Evolutionary conservation across 176 grass and related monocot species (phyloP).

Genomic region (Eragrostis nindensis): DNA sequence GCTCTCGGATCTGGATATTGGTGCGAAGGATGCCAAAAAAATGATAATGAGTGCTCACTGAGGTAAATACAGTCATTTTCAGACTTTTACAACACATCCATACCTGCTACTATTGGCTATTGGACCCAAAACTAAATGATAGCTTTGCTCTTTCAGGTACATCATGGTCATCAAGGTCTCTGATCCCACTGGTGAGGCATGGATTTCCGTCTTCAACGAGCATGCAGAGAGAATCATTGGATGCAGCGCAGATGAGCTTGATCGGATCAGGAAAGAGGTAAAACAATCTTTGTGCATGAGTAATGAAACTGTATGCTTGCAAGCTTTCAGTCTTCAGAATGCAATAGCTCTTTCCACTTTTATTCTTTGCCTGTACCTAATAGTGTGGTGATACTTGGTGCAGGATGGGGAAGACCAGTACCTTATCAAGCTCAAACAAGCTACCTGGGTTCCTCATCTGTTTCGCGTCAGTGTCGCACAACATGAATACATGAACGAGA

Average conservation of each 20-base stretch:
- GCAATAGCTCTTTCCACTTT: neutral
- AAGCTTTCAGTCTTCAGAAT: neutral
- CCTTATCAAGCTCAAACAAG: slow-evolving; percentile 79
- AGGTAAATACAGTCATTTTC: slow-evolving; percentile 51
- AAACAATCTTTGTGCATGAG: neutral
- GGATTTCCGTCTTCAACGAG: slow-evolving; percentile 92
- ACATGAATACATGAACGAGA: slow-evolving; percentile 86
- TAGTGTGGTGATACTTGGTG: neutral
- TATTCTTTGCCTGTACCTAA: neutral
- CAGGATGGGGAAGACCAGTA: slow-evolving; percentile 89
- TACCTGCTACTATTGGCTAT: neutral
- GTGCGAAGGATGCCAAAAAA: slow-evolving; percentile 91
- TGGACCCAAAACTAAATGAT: slow-evolving; percentile 7
- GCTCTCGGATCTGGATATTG: slow-evolving; percentile 75
- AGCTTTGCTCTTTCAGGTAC: slow-evolving; percentile 56
- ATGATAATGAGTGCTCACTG: slow-evolving; percentile 66
- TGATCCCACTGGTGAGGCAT: slow-evolving; percentile 87
- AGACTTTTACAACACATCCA: neutral
- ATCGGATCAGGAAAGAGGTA: slow-evolving; percentile 86
- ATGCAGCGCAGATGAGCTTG: slow-evolving; percentile 88
- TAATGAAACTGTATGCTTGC: neutral
- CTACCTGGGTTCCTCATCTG: slow-evolving; percentile 82
- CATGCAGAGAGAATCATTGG: slow-evolving; percentile 91
- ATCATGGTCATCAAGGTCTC: slow-evolving; percentile 91
- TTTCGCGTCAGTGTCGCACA: slow-evolving; percentile 70